A percentile compares a stretch with the other conserved stretches of the same genome.
Conservation (phyloP, 2,329 filamentous ascomycete species). For the Trichoderma citrinoviride region DNA sequence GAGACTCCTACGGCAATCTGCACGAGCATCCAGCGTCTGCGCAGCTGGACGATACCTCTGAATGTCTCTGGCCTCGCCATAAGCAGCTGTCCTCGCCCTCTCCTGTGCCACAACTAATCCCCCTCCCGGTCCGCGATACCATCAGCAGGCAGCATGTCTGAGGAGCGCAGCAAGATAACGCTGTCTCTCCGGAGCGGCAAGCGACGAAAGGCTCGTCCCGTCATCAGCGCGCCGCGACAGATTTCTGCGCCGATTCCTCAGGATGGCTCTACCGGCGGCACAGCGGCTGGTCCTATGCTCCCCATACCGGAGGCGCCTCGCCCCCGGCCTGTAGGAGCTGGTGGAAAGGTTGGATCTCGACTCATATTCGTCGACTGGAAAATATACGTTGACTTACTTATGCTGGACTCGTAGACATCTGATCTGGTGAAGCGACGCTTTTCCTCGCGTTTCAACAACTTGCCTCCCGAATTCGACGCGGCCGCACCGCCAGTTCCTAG, state of each 20-base stretch:
- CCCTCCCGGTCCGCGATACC: neutral
- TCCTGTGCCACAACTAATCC: neutral
- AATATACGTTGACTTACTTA: neutral
- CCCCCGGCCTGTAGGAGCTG: slow-evolving; percentile 47
- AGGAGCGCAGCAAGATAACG: slow-evolving; percentile 56
- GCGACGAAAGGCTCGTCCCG: slow-evolving; percentile 60
- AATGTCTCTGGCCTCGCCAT: neutral
- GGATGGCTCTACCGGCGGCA: slow-evolving; percentile 38
- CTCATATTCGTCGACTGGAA: neutral
- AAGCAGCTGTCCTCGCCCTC: neutral
- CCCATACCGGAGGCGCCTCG: slow-evolving; percentile 33
- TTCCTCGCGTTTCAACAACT: slow-evolving; percentile 84
- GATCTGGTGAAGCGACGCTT: slow-evolving; percentile 94
- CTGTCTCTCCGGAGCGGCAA: slow-evolving; percentile 57
- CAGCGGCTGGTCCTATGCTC: slow-evolving; percentile 1
- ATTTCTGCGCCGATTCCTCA: slow-evolving; percentile 61
- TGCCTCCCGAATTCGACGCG: slow-evolving; percentile 66
- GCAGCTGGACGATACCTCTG: neutral
- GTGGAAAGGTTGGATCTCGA: slow-evolving; percentile 52
- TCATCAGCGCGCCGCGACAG: slow-evolving; percentile 61
- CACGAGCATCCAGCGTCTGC: neutral
- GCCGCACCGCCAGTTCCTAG: slow-evolving; percentile 70
- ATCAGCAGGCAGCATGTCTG: slow-evolving; percentile 49
- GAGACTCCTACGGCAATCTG: neutral
- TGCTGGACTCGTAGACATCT: slow-evolving; percentile 48